Conservation (phyloP, 2,329 filamentous ascomycete genomes). For the Periconia sp. region DNA sequence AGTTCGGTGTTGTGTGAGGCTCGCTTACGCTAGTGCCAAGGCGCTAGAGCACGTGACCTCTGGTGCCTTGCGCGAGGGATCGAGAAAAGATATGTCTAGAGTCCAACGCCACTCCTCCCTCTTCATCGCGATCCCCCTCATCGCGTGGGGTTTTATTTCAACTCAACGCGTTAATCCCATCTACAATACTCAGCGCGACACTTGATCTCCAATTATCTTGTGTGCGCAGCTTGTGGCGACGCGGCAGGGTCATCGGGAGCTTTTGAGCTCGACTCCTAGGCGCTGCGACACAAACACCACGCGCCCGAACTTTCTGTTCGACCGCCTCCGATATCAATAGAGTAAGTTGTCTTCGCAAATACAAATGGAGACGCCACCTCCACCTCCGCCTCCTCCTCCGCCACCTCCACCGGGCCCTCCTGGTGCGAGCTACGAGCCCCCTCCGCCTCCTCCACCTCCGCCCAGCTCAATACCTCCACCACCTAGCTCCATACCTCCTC, state of each 20-base stretch:
- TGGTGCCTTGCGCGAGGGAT: slow-evolving; percentile 6
- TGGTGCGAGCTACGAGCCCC: slow-evolving; percentile 11
- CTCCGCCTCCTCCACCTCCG: slow-evolving; percentile 37
- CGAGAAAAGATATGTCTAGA: slow-evolving; percentile 29
- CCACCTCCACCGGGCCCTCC: slow-evolving; percentile 34
- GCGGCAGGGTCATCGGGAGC: slow-evolving; percentile 26
- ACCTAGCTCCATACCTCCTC: slow-evolving; percentile 55
- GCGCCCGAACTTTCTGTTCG: background rate
- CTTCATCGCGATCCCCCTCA: slow-evolving; percentile 30
- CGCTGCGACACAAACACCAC: background rate
- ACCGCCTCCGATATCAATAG: slow-evolving; percentile 1
- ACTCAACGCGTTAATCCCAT: slow-evolving; percentile 20
- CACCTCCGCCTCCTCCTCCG: slow-evolving; percentile 43
- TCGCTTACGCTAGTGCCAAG: slow-evolving; percentile 7
- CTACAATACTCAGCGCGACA: slow-evolving; percentile 9
- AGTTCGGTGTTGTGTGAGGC: slow-evolving; percentile 7
- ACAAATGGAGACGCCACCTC: background rate
- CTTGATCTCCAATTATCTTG: background rate
- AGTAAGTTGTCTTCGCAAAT: background rate
- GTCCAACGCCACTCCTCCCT: slow-evolving; percentile 25
- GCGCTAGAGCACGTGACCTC: background rate
- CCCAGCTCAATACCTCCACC: slow-evolving; percentile 59
- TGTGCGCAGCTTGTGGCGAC: slow-evolving; percentile 9
- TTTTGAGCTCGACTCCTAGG: slow-evolving; percentile 15
- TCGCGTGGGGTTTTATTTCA: slow-evolving; percentile 27